Evolutionary conservation across 257 asterid species (phyloP).

Genomic region (Oldenlandia corymbosa): DNA sequence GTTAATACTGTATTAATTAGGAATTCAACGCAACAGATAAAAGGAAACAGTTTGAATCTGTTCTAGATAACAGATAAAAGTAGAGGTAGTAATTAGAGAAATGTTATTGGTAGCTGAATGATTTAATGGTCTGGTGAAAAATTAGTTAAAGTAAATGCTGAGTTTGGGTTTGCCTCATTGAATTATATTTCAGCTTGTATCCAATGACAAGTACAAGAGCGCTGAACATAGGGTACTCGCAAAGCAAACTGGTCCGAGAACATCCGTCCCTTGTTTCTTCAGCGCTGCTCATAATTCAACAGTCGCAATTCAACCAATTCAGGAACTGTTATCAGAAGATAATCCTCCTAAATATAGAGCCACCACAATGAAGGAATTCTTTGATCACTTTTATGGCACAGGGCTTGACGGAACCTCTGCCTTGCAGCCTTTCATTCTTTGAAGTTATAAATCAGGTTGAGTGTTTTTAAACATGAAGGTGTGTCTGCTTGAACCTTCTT

Average conservation of each 20-base stretch:
- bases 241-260: constrained; percentile 48
- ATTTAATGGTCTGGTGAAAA: too few species aligned
- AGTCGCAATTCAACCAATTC: constrained; percentile 38
- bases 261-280: constrained; percentile 62
- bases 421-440: constrained; percentile 44
- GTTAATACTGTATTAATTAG: too few species aligned
- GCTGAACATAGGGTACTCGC: constrained; percentile 56
- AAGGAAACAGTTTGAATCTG: too few species aligned
- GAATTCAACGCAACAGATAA: too few species aligned
- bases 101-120: too few species aligned
- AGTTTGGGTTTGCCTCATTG: background rate
- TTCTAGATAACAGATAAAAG: too few species aligned
- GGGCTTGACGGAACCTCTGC: constrained; percentile 54
- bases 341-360: constrained; percentile 53
- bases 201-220: constrained; percentile 59
- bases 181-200: constrained; percentile 46
- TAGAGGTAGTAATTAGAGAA: too few species aligned
- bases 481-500: too few species aligned
- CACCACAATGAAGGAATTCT: constrained; percentile 47
- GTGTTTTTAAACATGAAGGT: too few species aligned
- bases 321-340: constrained; percentile 46
- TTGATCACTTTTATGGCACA: constrained; percentile 23
- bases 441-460: too few species aligned
- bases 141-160: too few species aligned
- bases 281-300: constrained; percentile 31